Evolutionary conservation across 768 basidiomycete species (phyloP), one percentile per base, ranked within the genome.

Genomic region (Pleurotus salmoneostramineus): DNA sequence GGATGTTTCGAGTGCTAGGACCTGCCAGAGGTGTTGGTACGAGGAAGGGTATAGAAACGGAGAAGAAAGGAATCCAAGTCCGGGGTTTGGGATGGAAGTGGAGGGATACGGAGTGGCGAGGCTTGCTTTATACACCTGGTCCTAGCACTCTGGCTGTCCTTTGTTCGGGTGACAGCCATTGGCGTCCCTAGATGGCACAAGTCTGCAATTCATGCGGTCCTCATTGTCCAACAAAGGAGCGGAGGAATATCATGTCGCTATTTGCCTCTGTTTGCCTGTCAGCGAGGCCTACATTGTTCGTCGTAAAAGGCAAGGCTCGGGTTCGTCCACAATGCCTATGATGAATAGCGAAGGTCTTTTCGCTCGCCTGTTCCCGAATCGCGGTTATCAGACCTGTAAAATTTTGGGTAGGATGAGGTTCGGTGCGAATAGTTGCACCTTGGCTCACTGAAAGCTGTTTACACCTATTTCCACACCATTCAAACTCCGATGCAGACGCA

Each of bases 51-150:
- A 17, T 42, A 43, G 35, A 43, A 17, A 55, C 6, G 32, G 40
- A 55, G 34, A 51, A 37, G 33, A 51, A 51, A 36, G 50, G 40
- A 55, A 45, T 45, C 52, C 52, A 55, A 55, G 37, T 33, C 21
- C 21, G 21, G 21, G 21, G 21, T 27, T 27, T 55, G 52, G 52
- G 52, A 40, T 55, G 52, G 37, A 37, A 17, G 52, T 35, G 52
- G 27, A 17, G 40, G 52, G 27, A 42, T 55, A 43, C 5, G 37
- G 40, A 43, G 43, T 32, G 48, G 21, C 7, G 35, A 31, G 27
- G 15, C 37, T 55, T 55, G 52, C 52, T 55, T 55, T 55, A 55
- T 55, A 55, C 52, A 55, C 43, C 17, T 55, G 52, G 35, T 37
- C 52, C 11, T 11, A 55, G 52, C 52, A 55, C 52, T 44, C 36